Percentiles rank a stretch among this genome's conserved stretches.
phyloP scores from a whole-genome alignment of 257 asterid species.

The Solanum bukasovii region DNA sequence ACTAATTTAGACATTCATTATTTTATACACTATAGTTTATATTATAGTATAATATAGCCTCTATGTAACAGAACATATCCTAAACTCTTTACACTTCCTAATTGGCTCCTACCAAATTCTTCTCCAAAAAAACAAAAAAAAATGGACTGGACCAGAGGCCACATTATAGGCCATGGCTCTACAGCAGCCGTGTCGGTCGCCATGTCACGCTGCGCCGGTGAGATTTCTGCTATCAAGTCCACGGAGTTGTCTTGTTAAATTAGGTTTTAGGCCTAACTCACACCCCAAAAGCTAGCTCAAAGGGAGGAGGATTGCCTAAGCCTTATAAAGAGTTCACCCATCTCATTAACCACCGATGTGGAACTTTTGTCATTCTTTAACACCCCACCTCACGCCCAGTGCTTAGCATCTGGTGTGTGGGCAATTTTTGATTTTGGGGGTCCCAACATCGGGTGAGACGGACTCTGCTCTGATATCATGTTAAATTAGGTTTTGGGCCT shows the following conservation, averaged over 20 bases:
- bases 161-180: constrained; percentile 50
- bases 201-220: constrained; percentile 12
- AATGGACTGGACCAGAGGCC: constrained; percentile 71
- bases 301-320: too few species aligned
- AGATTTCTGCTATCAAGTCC: constrained; percentile 53
- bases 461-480: too few species aligned
- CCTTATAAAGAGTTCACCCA: too few species aligned
- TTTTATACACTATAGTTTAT: not conserved
- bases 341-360: too few species aligned
- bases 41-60: not conserved
- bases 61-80: not conserved
- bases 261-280: too few species aligned
- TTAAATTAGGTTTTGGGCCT: too few species aligned
- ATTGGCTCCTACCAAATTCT: not conserved
- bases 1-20: not conserved
- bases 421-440: too few species aligned
- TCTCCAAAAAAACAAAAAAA: not conserved
- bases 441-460: too few species aligned
- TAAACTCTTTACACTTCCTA: not conserved
- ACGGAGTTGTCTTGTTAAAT: constrained; percentile 4
- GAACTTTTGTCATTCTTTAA: too few species aligned
- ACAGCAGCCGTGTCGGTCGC: constrained; percentile 53
- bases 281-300: too few species aligned
- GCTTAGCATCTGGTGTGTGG: too few species aligned
- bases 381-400: too few species aligned